Evolutionary conservation across 2,329 filamentous ascomycete genomes (phyloP), one percentile per base, ranked within the genome.

Genomic region (Phaeosphaeria sp.): DNA sequence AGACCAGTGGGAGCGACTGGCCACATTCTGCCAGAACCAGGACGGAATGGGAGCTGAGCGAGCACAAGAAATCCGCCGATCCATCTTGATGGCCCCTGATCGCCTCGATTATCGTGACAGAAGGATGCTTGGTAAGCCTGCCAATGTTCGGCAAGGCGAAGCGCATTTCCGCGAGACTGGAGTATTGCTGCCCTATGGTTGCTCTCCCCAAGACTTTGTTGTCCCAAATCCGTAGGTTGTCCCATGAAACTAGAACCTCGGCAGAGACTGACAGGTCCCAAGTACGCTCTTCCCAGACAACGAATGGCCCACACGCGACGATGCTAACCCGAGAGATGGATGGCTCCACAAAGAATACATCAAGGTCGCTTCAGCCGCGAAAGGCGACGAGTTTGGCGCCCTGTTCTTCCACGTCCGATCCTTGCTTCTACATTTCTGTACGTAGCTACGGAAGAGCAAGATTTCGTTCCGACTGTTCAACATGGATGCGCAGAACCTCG

Each of bases 171-270:
- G 76, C 15, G 30, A 65, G 20, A 71, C 80, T 36, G 80, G 80
- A 0, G 59, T 81, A 2, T 57, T 83, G 2, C 60, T 81, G 4
- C 80, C 79, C 1, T 81, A 79, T 66, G 77, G 77, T 1, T 30
- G 55, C 2, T 72, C 74, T 3, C 55, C 63, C 2, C 33, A 62
- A 2, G 64, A 65, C 0, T 81, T 80, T 56, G 56, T 66, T 8
- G 67, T 57, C 1, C 79, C 79, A 1, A 82, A 82, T 63, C 78
- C 78, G 78, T 81, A 53, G 65, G 78, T 73, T 15, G 15, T 44
- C 11, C n/a, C n/a, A n/a, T n/a, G n/a, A n/a, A n/a, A n/a, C n/a
- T n/a, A n/a, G n/a, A n/a, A n/a, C n/a, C n/a, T n/a, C n/a, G n/a
- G n/a, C n/a, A n/a, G n/a, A n/a, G n/a, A n/a, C n/a, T n/a, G n/a